Evolutionary conservation across 345 rosid species (phyloP).

Genomic region (Geranium rotundifolium): DNA sequence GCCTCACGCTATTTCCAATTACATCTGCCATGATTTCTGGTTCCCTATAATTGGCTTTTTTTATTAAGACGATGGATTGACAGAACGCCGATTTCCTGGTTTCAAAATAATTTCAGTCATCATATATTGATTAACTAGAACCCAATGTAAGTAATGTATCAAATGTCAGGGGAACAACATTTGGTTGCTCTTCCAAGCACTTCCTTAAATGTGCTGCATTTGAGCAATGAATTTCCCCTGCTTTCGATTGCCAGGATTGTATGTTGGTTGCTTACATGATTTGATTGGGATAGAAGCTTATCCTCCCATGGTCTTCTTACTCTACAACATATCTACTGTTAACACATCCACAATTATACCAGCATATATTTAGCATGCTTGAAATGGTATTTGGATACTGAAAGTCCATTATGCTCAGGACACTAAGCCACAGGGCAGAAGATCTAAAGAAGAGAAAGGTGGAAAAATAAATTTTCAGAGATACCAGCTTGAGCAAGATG

Average conservation of each 20-base stretch:
- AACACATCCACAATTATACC: neutral
- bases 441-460: constrained; percentile 27
- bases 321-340: neutral
- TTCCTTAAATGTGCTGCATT: neutral
- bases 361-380: neutral
- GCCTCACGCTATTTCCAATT: neutral
- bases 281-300: neutral
- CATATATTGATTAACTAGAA: no score
- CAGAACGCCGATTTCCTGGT: neutral
- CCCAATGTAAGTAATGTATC: neutral
- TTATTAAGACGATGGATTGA: neutral
- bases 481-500: constrained; percentile 79
- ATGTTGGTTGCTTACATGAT: neutral
- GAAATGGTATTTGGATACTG: neutral
- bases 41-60: neutral
- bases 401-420: constrained; percentile 21
- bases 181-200: neutral
- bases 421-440: constrained; percentile 20
- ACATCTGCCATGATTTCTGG: neutral
- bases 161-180: neutral
- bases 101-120: no score
- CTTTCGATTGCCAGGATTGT: neutral
- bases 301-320: neutral
- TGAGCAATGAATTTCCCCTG: neutral
- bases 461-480: constrained; percentile 34